Conservation (phyloP, 2,329 filamentous ascomycete genomes). For the Cyphellophora attinorum region DNA sequence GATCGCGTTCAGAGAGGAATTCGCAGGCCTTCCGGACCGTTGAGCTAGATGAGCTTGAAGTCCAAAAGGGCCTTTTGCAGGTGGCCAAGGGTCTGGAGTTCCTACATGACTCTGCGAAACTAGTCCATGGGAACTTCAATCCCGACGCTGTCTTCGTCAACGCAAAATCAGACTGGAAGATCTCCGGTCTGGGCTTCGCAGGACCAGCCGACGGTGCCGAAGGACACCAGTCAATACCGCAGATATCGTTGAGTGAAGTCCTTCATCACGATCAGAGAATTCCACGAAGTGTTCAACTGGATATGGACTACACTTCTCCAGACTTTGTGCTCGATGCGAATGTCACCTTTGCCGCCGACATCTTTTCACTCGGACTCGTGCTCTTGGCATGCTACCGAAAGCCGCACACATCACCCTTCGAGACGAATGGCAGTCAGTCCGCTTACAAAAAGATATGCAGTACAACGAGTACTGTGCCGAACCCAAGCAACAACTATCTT, state of each 20-base stretch:
- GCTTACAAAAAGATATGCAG: slow-evolving; percentile 78
- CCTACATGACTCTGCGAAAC: slow-evolving; percentile 83
- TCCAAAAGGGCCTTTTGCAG: slow-evolving; percentile 91
- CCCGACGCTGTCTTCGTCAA: slow-evolving; percentile 92
- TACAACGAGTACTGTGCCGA: slow-evolving; percentile 69
- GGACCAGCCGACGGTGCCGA: slow-evolving; percentile 68
- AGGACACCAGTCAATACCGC: slow-evolving; percentile 64
- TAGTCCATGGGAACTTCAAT: slow-evolving; percentile 90
- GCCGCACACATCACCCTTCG: slow-evolving; percentile 80
- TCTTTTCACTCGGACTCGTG: slow-evolving; percentile 86
- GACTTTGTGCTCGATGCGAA: slow-evolving; percentile 92
- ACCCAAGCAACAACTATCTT: slow-evolving; percentile 72
- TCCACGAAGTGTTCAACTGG: slow-evolving; percentile 73
- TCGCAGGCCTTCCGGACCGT: slow-evolving; percentile 65
- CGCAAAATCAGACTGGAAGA: slow-evolving; percentile 97
- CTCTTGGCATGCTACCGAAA: slow-evolving; percentile 88
- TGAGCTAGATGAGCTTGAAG: slow-evolving; percentile 93
- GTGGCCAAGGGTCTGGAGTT: slow-evolving; percentile 92
- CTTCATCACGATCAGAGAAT: slow-evolving; percentile 78
- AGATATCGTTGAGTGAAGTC: slow-evolving; percentile 73
- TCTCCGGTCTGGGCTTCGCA: slow-evolving; percentile 86
- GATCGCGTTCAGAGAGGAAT: slow-evolving; percentile 31
- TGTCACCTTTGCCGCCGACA: slow-evolving; percentile 72
- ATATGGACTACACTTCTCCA: slow-evolving; percentile 86
- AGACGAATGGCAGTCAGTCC: slow-evolving; percentile 69